Base-by-base conservation (phyloP, 257 asterid species). In the Orobanche coerulescens region DNA sequence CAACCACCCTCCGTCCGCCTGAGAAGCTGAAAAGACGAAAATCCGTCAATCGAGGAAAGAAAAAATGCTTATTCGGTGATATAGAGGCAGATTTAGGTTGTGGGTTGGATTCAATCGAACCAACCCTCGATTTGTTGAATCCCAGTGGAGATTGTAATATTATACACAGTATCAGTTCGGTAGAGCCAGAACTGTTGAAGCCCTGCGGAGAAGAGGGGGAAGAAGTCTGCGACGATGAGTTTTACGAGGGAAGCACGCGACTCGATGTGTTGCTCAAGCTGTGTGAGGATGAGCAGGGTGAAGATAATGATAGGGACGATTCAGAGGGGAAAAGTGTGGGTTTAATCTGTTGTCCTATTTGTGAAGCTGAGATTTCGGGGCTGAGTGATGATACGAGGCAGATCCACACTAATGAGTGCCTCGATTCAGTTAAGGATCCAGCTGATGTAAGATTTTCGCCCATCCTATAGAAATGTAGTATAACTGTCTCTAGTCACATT, bases 331-430 rank as follows among this genome's bases (percentile, higher is more conserved):
- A 63, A 56, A 59, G 58, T 8, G 77, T 5, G 15, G 66, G 24
- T 71, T 60, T 40, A 31, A 57, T 93, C 66, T 73, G 67, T 51
- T 93, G 98, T 66, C 98, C 98, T 18, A 69, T 89, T 16, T 93
- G 98, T 60, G 95, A 90, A 55, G 68, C 71, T 30, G 97, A 86
- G 73, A 73, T 93, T 46, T 82, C 98, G 26, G 82, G 19, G 51
- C 47, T 84, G 78, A 73, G 73, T 33, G 87, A 79, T 62, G 89
- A 79, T 14, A 39, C 59, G 62, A 82, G 82, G 73, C 88, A 78
- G 74, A 50, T 76, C 64, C 98, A 93, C 66, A 86, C 93, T 4
- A 93, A 93, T 67, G 84, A 78, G 64, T 93, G 98, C 73, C 87
- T 93, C 30, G 98, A 93, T 69, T 72, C 74, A 64, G 71, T 74